phyloP scores from a whole-genome alignment of 2,329 filamentous ascomycete species.

The Talaromyces sp. region DNA sequence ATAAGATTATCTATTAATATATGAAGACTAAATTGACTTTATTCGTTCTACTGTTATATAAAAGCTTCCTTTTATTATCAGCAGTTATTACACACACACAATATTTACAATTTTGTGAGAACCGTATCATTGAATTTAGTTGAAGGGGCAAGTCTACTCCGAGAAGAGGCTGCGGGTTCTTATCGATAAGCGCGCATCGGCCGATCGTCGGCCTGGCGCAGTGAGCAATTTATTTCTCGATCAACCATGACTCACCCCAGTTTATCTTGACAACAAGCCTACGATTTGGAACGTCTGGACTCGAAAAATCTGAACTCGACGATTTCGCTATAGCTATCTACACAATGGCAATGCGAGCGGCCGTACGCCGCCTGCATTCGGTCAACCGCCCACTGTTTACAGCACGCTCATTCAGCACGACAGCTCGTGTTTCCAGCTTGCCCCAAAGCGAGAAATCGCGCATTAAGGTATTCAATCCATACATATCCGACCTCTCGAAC shows the following conservation, averaged over 20 bases:
- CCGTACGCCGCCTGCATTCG: conserved; percentile 31
- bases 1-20: too few relatives aligned
- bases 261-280: neutral
- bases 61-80: too few relatives aligned
- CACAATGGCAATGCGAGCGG: conserved; percentile 32
- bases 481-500: neutral
- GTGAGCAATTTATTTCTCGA: conserved; percentile 4
- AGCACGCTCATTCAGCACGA: conserved; percentile 27
- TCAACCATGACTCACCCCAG: conserved; percentile 7
- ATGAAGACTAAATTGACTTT: too few relatives aligned
- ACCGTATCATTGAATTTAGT: too few relatives aligned
- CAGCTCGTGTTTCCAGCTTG: conserved; percentile 19
- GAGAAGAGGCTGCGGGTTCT: neutral
- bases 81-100: too few relatives aligned
- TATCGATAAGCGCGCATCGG: conserved; percentile 11
- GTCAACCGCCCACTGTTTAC: conserved; percentile 22
- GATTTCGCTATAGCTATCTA: neutral
- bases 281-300: neutral
- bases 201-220: conserved; percentile 9
- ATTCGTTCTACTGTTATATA: too few relatives aligned
- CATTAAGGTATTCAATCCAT: neutral
- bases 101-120: too few relatives aligned
- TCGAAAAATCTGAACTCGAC: neutral
- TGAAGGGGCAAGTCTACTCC: neutral
- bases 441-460: conserved; percentile 23